Evolutionary conservation across 345 rosid genomes (phyloP).

Genomic region (Populus nigra): DNA sequence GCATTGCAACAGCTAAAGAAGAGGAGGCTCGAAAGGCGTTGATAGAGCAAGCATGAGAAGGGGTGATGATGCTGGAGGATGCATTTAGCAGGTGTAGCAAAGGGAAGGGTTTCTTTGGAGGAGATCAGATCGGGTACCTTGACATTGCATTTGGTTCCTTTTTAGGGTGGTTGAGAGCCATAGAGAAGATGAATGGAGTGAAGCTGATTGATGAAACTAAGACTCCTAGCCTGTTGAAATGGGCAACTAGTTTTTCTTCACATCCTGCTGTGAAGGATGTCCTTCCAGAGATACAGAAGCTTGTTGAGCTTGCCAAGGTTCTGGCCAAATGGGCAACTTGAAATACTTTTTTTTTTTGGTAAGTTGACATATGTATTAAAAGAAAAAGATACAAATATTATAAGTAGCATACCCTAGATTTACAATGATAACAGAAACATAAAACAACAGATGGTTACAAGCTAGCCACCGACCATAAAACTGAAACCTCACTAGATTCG

Average conservation of each 20-base stretch:
- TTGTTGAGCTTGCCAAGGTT: constrained; percentile 48
- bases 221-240: constrained; percentile 45
- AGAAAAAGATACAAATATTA: too few species aligned
- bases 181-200: constrained; percentile 31
- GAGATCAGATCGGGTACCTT: constrained; percentile 53
- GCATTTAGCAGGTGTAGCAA: constrained; percentile 48
- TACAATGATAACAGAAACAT: too few species aligned
- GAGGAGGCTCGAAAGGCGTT: constrained; percentile 41
- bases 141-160: constrained; percentile 66
- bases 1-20: constrained; percentile 18
- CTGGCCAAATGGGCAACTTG: too few species aligned
- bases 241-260: constrained; percentile 54
- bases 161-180: constrained; percentile 53
- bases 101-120: constrained; percentile 69
- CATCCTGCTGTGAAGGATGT: constrained; percentile 55
- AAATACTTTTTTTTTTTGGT: too few species aligned
- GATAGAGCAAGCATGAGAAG: constrained; percentile 34
- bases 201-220: constrained; percentile 41
- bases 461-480: too few species aligned
- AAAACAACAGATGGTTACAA: too few species aligned
- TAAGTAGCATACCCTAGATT: too few species aligned
- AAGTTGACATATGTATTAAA: too few species aligned
- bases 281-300: constrained; percentile 61
- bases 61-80: constrained; percentile 45
- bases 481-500: too few species aligned